Evolutionary conservation across 345 rosid genomes (phyloP).

Genomic region (Citrus medica): DNA sequence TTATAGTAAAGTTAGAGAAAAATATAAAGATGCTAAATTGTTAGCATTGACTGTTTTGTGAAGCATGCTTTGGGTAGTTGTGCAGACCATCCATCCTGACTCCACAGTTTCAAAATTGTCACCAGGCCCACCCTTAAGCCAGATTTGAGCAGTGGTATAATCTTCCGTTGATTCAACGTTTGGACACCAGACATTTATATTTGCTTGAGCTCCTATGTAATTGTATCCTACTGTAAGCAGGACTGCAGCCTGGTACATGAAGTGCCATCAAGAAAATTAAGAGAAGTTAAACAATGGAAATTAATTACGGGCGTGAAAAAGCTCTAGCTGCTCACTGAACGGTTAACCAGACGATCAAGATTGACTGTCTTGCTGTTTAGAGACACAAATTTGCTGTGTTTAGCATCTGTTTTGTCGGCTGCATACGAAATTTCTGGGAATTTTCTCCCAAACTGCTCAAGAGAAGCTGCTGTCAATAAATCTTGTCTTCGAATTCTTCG

Average conservation of each 20-base stretch:
- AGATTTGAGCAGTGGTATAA: slow-evolving; percentile 40
- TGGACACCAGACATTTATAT: slow-evolving; percentile 55
- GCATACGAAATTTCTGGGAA: not conserved
- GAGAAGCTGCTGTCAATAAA: slow-evolving; percentile 33
- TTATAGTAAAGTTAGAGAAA: not conserved
- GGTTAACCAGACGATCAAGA: not conserved
- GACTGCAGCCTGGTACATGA: slow-evolving; percentile 25
- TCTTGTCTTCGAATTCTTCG: slow-evolving; percentile 37
- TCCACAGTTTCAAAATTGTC: slow-evolving; percentile 33
- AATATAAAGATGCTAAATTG: not conserved
- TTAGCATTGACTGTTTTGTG: not conserved
- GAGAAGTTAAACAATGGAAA: not conserved
- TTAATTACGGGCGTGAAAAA: not conserved
- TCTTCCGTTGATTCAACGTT: slow-evolving; percentile 19
- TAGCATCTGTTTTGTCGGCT: not conserved
- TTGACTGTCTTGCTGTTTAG: too few relatives aligned
- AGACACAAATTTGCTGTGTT: not conserved
- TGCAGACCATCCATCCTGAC: slow-evolving; percentile 52
- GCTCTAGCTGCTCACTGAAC: slow-evolving; percentile 31
- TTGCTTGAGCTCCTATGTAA: slow-evolving; percentile 34
- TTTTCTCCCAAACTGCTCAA: slow-evolving; percentile 27
- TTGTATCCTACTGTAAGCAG: slow-evolving; percentile 29
- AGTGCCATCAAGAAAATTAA: not conserved
- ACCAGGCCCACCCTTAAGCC: slow-evolving; percentile 33
- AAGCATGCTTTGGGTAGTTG: not conserved